phyloP scores from a whole-genome alignment of 148 eudicot species.

The Camellia japonica region DNA sequence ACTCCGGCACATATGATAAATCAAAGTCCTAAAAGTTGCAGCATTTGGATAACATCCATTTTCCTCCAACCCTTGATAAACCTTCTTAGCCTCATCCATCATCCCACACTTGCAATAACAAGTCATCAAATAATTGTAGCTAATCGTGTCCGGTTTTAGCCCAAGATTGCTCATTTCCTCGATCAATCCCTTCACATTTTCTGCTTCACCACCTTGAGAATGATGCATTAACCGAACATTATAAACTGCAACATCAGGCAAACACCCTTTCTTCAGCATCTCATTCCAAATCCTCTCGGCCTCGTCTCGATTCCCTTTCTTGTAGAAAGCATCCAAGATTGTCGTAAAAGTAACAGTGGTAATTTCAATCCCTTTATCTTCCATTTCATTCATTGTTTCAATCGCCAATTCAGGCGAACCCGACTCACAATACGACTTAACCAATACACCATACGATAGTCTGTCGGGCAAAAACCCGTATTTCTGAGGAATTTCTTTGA shows the following conservation, averaged over 20 bases:
- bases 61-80: slow-evolving; percentile 45
- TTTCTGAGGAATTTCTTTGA: slow-evolving; percentile 63
- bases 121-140: slow-evolving; percentile 68
- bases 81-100: slow-evolving; percentile 71
- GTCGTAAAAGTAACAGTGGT: slow-evolving; percentile 54
- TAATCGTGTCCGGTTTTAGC: slow-evolving; percentile 64
- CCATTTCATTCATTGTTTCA: slow-evolving; percentile 51
- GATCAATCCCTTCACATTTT: slow-evolving; percentile 56
- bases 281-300: slow-evolving; percentile 68
- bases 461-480: slow-evolving; percentile 48
- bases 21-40: slow-evolving; percentile 70
- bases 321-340: slow-evolving; percentile 45
- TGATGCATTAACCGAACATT: slow-evolving; percentile 63
- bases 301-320: slow-evolving; percentile 46
- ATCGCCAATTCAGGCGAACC: slow-evolving; percentile 55
- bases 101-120: slow-evolving; percentile 60
- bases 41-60: slow-evolving; percentile 63
- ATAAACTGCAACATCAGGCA: slow-evolving; percentile 55
- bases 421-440: slow-evolving; percentile 60
- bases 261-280: slow-evolving; percentile 59
- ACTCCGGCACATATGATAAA: slow-evolving; percentile 51
- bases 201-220: slow-evolving; percentile 43
- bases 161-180: slow-evolving; percentile 56
- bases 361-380: slow-evolving; percentile 55
- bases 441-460: slow-evolving; percentile 59